A percentile compares a stretch with the other conserved stretches of the same genome.
Conservation (phyloP, 2,329 filamentous ascomycete genomes). For the Hymenoscyphus fraxineus region DNA sequence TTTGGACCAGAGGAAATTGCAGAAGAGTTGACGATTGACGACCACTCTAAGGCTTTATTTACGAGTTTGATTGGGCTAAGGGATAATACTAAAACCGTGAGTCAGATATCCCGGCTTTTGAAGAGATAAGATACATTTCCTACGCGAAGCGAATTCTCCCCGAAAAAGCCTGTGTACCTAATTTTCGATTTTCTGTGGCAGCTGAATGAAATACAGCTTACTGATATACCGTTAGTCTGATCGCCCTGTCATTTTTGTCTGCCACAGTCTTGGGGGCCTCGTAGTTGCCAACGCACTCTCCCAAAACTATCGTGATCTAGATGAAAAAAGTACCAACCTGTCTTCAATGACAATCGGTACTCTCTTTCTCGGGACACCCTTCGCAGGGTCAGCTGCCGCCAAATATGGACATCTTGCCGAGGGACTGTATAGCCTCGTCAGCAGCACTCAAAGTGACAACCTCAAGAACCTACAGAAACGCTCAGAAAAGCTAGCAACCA, state of each 20-base stretch:
- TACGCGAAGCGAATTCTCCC: not conserved
- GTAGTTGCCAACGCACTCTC: constrained; percentile 28
- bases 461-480: not conserved
- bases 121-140: not conserved
- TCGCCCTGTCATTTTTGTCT: constrained; percentile 36
- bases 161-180: not conserved
- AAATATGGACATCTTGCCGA: not conserved
- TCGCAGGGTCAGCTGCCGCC: not conserved
- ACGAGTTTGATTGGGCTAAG: not conserved
- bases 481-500: not conserved
- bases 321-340: not conserved
- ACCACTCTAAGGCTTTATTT: not conserved
- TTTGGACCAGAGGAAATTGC: not conserved
- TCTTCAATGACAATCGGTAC: not conserved
- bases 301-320: not conserved
- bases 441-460: not conserved
- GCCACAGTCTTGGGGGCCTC: constrained; percentile 39
- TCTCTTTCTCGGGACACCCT: not conserved
- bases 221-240: not conserved
- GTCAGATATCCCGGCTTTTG: not conserved
- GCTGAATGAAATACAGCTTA: too few species aligned
- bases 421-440: not conserved
- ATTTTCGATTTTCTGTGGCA: too few species aligned
- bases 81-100: not conserved
- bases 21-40: not conserved